Conservation (phyloP, 78 protist genomes). For the Guillardia theta region DNA sequence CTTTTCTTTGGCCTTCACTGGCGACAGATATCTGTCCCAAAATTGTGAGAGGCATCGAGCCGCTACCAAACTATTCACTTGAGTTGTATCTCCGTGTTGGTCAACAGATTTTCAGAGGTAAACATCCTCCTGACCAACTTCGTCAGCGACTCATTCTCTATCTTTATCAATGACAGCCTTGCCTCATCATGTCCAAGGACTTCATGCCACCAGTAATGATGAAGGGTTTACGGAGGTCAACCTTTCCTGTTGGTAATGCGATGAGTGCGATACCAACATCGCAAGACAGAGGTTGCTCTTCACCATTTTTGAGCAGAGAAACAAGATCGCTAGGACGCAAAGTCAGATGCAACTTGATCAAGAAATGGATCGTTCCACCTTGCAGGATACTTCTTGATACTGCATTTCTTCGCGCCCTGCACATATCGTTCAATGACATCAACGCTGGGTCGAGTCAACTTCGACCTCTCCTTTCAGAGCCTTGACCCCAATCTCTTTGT, state of each 20-base stretch:
- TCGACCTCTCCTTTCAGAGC: not conserved
- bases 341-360: too few species aligned
- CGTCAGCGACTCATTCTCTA: not conserved
- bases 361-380: too few species aligned
- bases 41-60: not conserved
- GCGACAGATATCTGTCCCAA: not conserved
- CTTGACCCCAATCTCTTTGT: conserved; percentile 1
- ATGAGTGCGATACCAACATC: too few species aligned
- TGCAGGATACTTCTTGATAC: not conserved
- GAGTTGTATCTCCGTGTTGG: not conserved
- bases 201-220: not conserved
- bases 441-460: too few species aligned
- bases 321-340: not conserved
- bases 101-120: not conserved
- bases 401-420: not conserved
- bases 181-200: not conserved
- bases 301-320: not conserved
- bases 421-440: too few species aligned
- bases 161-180: not conserved
- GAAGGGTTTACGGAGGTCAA: not conserved
- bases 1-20: not conserved
- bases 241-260: too few species aligned
- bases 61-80: not conserved
- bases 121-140: not conserved
- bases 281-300: too few species aligned